These are phyloP conservation scores for Ceratocystis albifundus DNA, from an alignment of 2,329 filamentous ascomycete genomes.

Conservation along the genomic window DNA sequence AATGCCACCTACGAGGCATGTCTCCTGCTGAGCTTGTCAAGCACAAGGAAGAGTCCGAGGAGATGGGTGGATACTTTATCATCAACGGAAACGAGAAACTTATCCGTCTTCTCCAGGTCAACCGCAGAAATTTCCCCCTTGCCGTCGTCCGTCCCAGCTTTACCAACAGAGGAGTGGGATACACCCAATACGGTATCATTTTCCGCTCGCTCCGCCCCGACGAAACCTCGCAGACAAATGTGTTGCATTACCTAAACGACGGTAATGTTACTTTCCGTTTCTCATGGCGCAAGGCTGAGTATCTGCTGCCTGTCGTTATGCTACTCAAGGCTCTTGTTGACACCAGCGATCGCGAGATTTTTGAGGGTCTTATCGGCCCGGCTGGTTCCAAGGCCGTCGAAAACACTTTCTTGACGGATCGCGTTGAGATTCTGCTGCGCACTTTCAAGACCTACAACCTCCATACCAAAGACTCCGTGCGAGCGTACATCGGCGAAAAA, in stretches of 20 bases:
- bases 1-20: conserved; percentile 79
- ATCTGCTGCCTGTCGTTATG: conserved; percentile 93
- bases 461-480: conserved; percentile 69
- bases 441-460: conserved; percentile 87
- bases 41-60: conserved; percentile 88
- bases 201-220: conserved; percentile 90
- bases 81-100: conserved; percentile 97
- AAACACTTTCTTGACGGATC: conserved; percentile 89
- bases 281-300: conserved; percentile 96
- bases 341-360: conserved; percentile 93
- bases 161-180: conserved; percentile 70
- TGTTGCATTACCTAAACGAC: conserved; percentile 88
- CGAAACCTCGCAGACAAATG: conserved; percentile 94
- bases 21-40: conserved; percentile 72
- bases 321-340: conserved; percentile 88
- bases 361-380: conserved; percentile 77
- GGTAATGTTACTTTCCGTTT: conserved; percentile 96
- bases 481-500: conserved; percentile 78
- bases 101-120: conserved; percentile 81
- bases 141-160: conserved; percentile 88
- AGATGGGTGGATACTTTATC: conserved; percentile 92
- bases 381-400: conserved; percentile 63
- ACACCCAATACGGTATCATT: conserved; percentile 82
- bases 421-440: conserved; percentile 78
- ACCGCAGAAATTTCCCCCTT: conserved; percentile 87